Evolutionary conservation across 192 early-diverging fungal genomes (phyloP), one percentile per base, ranked within the genome.

Genomic region (Backusella liffmaniae): DNA sequence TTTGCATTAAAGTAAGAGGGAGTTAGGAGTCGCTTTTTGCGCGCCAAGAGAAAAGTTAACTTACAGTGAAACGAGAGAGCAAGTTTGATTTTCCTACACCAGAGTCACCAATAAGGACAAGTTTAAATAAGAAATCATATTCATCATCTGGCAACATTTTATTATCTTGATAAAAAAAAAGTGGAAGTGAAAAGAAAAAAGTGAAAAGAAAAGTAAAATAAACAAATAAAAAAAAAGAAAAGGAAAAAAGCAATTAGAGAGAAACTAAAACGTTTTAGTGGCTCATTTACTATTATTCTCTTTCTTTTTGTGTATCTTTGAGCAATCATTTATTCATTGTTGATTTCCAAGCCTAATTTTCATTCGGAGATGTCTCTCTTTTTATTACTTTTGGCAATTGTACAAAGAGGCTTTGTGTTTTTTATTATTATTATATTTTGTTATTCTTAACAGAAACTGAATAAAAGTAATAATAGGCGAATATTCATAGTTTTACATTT

Each of bases 21-120:
- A 23, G 4, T 62, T 62, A 62, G 21, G 4, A 7, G 9, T 62
- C 6, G 23, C 0, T 13, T 29, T 62, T 62, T 62, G 56, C 18
- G 18, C 46, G 46, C 7, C 9, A 30, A 23, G 42, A 35, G 65
- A 37, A 18, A 34, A 0, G 10, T 5, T n/a, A 26, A 75, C 77
- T 71, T 76, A 80, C 81, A 10, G 83, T 87, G 70, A 88, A 88
- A 37, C 84, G 80, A 21, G 83, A 84, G 18, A 88, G 73, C 37
- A 89, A 72, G 70, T 85, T 87, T 51, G 86, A 83, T 71, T 89
- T 89, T 26, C 88, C 88, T 44, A 89, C 88, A 32, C 82, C 78
- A 9, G 82, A 80, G 39, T 89, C 88, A 32, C 92, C 92, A 75
- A 93, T 91, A 56, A 93, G 80, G 18, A 93, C 92, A 78, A 93